Evolutionary conservation across 176 grass and related monocot species (phyloP).

Genomic region (Puccinellia tenuiflora): DNA sequence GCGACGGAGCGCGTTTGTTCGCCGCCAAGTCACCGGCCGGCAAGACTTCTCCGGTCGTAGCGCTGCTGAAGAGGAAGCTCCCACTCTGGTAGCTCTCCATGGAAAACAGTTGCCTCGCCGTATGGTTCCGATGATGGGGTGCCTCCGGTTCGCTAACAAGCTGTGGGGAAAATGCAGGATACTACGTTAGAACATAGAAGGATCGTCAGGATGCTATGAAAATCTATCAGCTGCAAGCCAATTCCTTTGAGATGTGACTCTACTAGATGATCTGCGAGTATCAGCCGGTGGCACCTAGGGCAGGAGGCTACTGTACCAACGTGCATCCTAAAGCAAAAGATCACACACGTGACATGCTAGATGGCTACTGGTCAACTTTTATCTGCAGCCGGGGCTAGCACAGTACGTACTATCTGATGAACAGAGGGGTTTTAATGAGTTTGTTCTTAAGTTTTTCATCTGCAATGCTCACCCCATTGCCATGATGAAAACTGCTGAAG

Average conservation of each 20-base stretch:
- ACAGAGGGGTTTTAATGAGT: slow-evolving; percentile 35
- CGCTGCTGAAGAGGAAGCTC: slow-evolving; percentile 6
- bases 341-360: not conserved
- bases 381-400: slow-evolving; percentile 18
- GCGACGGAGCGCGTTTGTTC: slow-evolving; percentile 30
- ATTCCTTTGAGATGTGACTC: not conserved
- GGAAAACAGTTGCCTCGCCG: slow-evolving; percentile 8
- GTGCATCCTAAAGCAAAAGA: slow-evolving; percentile 27
- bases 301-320: slow-evolving; percentile 3
- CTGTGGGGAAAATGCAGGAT: slow-evolving; percentile 33
- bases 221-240: not conserved
- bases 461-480: not conserved
- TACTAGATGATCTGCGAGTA: not conserved
- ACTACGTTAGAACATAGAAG: not conserved
- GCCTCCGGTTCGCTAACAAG: slow-evolving; percentile 8
- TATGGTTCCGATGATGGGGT: not conserved
- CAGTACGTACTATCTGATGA: slow-evolving; percentile 17
- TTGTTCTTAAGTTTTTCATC: slow-evolving; percentile 20
- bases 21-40: not conserved
- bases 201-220: too few species aligned
- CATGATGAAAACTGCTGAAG: slow-evolving; percentile 31
- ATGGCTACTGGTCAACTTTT: not conserved
- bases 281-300: not conserved
- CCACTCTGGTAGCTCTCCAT: slow-evolving; percentile 19
- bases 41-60: not conserved